These are phyloP conservation scores for Paxillus involutus DNA, from an alignment of 768 basidiomycete genomes.

Conservation along the genomic window DNA sequence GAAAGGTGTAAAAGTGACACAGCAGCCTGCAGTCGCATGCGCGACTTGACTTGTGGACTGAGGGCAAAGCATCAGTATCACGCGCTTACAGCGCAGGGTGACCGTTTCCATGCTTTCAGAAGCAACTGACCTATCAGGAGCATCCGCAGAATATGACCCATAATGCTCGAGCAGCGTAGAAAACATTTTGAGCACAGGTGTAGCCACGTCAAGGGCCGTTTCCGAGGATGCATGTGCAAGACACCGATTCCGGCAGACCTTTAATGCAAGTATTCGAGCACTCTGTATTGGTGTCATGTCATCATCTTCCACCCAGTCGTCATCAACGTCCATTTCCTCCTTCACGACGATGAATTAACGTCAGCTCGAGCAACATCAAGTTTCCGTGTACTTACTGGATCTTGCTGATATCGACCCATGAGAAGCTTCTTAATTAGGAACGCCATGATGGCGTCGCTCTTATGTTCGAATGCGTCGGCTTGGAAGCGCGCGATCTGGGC, in stretches of 20 bases:
- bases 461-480: conserved; percentile 74
- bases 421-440: conserved; percentile 73
- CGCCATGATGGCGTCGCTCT: conserved; percentile 70
- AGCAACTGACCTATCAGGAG: conserved; percentile 45
- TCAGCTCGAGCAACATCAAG: not conserved
- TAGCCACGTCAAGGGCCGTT: conserved; percentile 62
- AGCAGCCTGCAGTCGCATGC: conserved; percentile 83
- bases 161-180: conserved; percentile 64
- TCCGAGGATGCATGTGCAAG: conserved; percentile 63
- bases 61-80: conserved; percentile 11
- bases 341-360: conserved; percentile 21
- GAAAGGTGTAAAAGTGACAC: conserved; percentile 78
- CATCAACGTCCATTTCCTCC: conserved; percentile 58
- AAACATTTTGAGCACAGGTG: conserved; percentile 77
- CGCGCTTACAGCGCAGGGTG: not conserved
- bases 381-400: conserved; percentile 40
- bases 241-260: conserved; percentile 80
- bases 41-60: conserved; percentile 65
- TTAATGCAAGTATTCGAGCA: conserved; percentile 75
- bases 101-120: not conserved
- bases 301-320: conserved; percentile 78
- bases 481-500: conserved; percentile 69
- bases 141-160: conserved; percentile 63
- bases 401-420: conserved; percentile 50
- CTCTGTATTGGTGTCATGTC: conserved; percentile 55